These are phyloP conservation scores for Cercospora sp. DNA, from an alignment of 2,329 filamentous ascomycete genomes.

Conservation along the genomic window DNA sequence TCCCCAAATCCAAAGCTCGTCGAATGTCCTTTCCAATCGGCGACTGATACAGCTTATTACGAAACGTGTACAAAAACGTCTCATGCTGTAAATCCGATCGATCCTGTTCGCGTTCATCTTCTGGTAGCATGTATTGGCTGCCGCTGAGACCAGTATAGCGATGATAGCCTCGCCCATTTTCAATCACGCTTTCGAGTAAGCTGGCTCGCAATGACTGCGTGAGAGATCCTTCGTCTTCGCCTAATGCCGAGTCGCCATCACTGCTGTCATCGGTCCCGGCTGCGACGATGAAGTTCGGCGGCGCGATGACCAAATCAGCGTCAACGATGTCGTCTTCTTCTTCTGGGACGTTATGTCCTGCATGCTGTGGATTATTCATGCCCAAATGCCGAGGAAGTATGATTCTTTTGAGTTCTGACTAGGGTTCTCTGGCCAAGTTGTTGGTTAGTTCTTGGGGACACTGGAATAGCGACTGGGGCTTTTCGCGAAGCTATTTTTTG, in stretches of 20 bases:
- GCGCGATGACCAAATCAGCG: constrained; percentile 1
- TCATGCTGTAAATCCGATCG: constrained; percentile 35
- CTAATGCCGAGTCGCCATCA: constrained; percentile 13
- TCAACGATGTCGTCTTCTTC: not conserved
- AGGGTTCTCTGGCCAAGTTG: not conserved
- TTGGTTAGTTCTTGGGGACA: not conserved
- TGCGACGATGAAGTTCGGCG: constrained; percentile 6
- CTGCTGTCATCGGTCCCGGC: constrained; percentile 8
- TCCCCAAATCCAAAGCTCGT: constrained; percentile 53
- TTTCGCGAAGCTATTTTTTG: not conserved
- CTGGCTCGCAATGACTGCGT: constrained; percentile 9
- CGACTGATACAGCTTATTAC: constrained; percentile 42
- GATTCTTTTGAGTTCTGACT: not conserved
- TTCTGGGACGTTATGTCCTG: not conserved
- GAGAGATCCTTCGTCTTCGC: constrained; percentile 2
- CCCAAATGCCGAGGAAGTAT: not conserved
- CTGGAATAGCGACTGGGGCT: not conserved
- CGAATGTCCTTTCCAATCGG: constrained; percentile 42
- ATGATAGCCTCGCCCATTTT: constrained; percentile 22
- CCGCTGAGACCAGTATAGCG: constrained; percentile 32
- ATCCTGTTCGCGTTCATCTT: constrained; percentile 35
- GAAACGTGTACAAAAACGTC: constrained; percentile 33
- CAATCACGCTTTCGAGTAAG: constrained; percentile 11
- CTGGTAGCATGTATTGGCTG: constrained; percentile 33
- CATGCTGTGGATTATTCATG: not conserved